These are phyloP conservation scores for Ustilago hordei DNA, from an alignment of 1,284 basidiomycete genomes.

Conservation along the genomic window DNA sequence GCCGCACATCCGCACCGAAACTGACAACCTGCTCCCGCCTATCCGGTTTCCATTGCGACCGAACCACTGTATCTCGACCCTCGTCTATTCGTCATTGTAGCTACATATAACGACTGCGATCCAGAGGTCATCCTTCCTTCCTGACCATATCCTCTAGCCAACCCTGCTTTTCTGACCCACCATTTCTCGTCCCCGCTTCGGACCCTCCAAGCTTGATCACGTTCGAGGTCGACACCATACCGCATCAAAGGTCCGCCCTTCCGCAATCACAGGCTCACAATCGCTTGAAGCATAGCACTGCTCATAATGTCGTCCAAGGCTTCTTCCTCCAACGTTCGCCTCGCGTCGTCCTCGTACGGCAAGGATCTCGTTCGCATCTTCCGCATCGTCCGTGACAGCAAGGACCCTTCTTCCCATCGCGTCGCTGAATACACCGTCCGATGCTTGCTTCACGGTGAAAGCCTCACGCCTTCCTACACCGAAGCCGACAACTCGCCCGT, in stretches of 20 bases:
- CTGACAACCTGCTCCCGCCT: slow-evolving; percentile 1
- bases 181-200: neutral
- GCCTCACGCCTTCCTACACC: slow-evolving; percentile 54
- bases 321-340: slow-evolving; percentile 50
- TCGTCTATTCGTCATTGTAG: slow-evolving; percentile 6
- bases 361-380: slow-evolving; percentile 64
- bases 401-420: slow-evolving; percentile 51
- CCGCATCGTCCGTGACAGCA: slow-evolving; percentile 56
- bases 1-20: neutral
- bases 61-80: slow-evolving; percentile 10
- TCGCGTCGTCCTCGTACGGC: slow-evolving; percentile 58
- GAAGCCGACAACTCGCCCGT: slow-evolving; percentile 59
- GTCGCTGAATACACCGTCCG: slow-evolving; percentile 61
- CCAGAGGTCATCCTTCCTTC: neutral
- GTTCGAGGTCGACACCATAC: slow-evolving; percentile 1
- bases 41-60: slow-evolving; percentile 2
- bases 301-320: slow-evolving; percentile 41
- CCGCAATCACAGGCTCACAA: neutral
- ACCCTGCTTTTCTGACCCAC: neutral
- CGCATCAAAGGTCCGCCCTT: neutral
- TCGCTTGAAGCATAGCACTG: neutral
- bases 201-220: neutral
- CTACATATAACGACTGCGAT: slow-evolving; percentile 10
- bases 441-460: slow-evolving; percentile 55
- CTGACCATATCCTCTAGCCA: neutral